Conservation (phyloP, 352 stramenopile species). For the Phytophthora citricola region DNA sequence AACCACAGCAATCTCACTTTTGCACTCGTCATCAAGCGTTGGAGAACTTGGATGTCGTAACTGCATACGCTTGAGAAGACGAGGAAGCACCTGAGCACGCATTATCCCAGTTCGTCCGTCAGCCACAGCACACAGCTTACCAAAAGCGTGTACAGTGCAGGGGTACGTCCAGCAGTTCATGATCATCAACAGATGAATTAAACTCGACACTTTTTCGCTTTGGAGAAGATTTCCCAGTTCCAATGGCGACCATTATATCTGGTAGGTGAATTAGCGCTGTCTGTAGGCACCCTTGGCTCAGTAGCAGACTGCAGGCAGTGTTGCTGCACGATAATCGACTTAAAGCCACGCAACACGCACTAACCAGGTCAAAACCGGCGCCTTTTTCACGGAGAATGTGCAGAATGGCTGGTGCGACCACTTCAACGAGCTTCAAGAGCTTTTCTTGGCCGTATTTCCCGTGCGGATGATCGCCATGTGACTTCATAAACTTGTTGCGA, state of each 20-base stretch:
- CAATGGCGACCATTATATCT: constrained; percentile 41
- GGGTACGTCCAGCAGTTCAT: constrained; percentile 60
- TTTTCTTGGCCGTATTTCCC: constrained; percentile 53
- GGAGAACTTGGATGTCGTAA: constrained; percentile 28
- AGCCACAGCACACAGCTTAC: constrained; percentile 64
- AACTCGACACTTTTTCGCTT: constrained; percentile 29
- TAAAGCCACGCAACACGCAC: constrained; percentile 61
- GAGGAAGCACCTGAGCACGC: constrained; percentile 65
- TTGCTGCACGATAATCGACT: constrained; percentile 74
- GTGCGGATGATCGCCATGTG: constrained; percentile 31
- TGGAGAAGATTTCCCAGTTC: constrained; percentile 11
- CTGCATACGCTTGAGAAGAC: constrained; percentile 78
- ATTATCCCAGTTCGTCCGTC: constrained; percentile 67
- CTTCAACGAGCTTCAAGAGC: constrained; percentile 51
- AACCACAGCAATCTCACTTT: constrained; percentile 69
- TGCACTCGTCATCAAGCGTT: constrained; percentile 55
- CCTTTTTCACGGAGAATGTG: constrained; percentile 65
- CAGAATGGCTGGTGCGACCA: constrained; percentile 62
- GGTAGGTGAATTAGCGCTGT: constrained; percentile 65
- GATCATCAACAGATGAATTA: constrained; percentile 48
- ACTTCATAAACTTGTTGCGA: constrained; percentile 52
- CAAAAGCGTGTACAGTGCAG: constrained; percentile 73
- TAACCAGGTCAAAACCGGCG: constrained; percentile 39
- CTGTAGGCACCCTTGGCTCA: constrained; percentile 62
- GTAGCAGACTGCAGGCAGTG: constrained; percentile 45